phyloP scores from a whole-genome alignment of 2,329 filamentous ascomycete species.

The Metarhizium brunneum region DNA sequence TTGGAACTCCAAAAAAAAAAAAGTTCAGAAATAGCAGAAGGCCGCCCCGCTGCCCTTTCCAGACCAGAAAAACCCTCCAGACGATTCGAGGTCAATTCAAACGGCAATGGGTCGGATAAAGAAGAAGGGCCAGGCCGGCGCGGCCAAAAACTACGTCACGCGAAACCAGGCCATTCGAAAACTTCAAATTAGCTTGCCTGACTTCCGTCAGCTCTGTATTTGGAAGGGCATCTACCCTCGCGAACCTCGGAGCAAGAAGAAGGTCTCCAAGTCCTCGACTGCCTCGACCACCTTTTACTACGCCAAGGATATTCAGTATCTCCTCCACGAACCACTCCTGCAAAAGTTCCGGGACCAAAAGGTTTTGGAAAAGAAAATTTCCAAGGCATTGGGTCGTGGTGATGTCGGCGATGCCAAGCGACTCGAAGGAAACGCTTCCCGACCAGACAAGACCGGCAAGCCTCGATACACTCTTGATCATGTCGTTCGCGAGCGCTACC shows the following conservation, averaged over 20 bases:
- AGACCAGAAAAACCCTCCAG: slow-evolving; percentile 8
- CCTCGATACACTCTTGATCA: slow-evolving; percentile 89
- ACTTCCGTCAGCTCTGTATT: slow-evolving; percentile 97
- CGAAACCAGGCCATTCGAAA: slow-evolving; percentile 95
- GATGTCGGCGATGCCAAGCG: slow-evolving; percentile 83
- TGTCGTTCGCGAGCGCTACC: slow-evolving; percentile 95
- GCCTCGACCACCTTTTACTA: slow-evolving; percentile 88
- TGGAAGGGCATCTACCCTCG: slow-evolving; percentile 99
- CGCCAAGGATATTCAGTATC: slow-evolving; percentile 94
- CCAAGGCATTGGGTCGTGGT: slow-evolving; percentile 79
- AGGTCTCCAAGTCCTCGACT: slow-evolving; percentile 84
- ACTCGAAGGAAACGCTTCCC: slow-evolving; percentile 75
- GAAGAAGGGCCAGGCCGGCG: slow-evolving; percentile 87
- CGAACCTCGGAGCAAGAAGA: slow-evolving; percentile 94
- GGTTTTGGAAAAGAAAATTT: slow-evolving; percentile 94
- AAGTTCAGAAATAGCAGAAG: slow-evolving; percentile 18
- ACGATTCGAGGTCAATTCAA: slow-evolving; percentile 5
- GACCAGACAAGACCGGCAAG: slow-evolving; percentile 84
- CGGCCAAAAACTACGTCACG: slow-evolving; percentile 97
- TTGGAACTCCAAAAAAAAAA: slow-evolving; percentile 14
- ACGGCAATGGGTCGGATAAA: slow-evolving; percentile 64
- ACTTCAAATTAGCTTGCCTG: slow-evolving; percentile 90
- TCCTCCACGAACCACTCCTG: slow-evolving; percentile 90
- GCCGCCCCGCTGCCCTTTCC: slow-evolving; percentile 25
- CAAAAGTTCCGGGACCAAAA: slow-evolving; percentile 97